Evolutionary conservation across 768 basidiomycete genomes (phyloP), one percentile per base, ranked within the genome.

Genomic region (Lactifluus volemus): DNA sequence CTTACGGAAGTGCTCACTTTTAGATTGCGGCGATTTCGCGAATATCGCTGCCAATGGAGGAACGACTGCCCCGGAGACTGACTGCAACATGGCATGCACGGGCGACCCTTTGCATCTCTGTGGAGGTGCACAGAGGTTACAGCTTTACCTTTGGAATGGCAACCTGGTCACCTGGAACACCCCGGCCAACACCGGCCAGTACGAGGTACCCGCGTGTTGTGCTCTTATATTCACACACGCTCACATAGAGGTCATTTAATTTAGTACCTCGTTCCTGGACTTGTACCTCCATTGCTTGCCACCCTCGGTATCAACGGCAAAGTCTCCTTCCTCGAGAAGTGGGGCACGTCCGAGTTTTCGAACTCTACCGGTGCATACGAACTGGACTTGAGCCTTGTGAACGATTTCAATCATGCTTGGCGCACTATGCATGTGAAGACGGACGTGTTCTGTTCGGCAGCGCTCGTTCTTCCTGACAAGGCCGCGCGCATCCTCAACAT

Each of bases 271-370:
- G 73, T 81, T 17, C 73, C 74, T 0, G 88, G 88, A 2, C 77
- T 89, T 36, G 77, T 88, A 55, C 83, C 89, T 12, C 88, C 88
- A 3, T 74, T 90, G 59, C 81, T 89, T 41, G 83, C 86, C 3
- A 90, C 89, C 0, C 74, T 92, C 36, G 88, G 89, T 1, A 77
- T 87, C 71, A 91, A 91, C 75, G 84, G 86, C 76, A 92, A 91
- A 68, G 84, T 91, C 51, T 80, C 84, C 1, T 88, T 91, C 74
- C 74, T 92, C 7, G 89, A 92, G 71, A 92, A 91, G 70, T 73
- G 57, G 3, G 86, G 87, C 9, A 89, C 88, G 29, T 78, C 78
- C 58, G 81, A 81, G 39, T 83, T 76, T 58, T 60, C 68, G 3
- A 89, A 89, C 70, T 78, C 84, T 4, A 89, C 89, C 15, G 89